Evolutionary conservation across 345 rosid species (phyloP), one percentile per base, ranked within the genome.

Genomic region (Murraya koenigii): DNA sequence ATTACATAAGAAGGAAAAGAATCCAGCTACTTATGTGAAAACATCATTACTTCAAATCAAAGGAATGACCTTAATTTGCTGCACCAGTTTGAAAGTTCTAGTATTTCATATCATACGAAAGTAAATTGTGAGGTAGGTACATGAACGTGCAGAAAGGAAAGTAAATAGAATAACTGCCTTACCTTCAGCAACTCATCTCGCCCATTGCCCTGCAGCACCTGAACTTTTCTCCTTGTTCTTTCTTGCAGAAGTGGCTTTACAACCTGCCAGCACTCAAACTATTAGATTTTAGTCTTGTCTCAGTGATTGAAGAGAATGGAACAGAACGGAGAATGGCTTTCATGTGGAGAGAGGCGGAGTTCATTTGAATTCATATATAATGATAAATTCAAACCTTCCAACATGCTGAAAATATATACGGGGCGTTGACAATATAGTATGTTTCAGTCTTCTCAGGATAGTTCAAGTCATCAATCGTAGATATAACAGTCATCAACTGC

Each of bases 181-280:
- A 94, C 99, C 95, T 94, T 91, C 66, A 94, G 82, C 64, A 97
- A 86, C 87, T 97, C 98, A 23, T 94, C 97, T 84, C 80, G 88
- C 47, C 98, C 92, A 36, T 82, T 87, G 78, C 98, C 98, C 58
- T 90, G 87, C 73, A 96, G 85, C 28, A 96, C 97, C 86, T 94
- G 98, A 81, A 94, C 62, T 87, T 94, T 96, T 88, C 81, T 90
- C 86, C 87, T 89, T 5, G 99, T 94, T 82, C 98, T 88, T 82
- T 94, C 98, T 86, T 96, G 98, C 88, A 96, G 82, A 47, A 96
- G 91, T 75, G 98, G 98, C 87, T 90, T 94, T 69, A 96, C 93
- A 32, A 88, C 89, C 97, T 92, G 87, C 64, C 56, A 67, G 77
- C 47, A 77, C 38, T 32, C 36, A 10, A 63, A 61, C 59, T 60